Percentiles rank a stretch among this genome's conserved stretches.
phyloP scores from a whole-genome alignment of 192 early-diverging fungal species.

The Phycomyces nitens region DNA sequence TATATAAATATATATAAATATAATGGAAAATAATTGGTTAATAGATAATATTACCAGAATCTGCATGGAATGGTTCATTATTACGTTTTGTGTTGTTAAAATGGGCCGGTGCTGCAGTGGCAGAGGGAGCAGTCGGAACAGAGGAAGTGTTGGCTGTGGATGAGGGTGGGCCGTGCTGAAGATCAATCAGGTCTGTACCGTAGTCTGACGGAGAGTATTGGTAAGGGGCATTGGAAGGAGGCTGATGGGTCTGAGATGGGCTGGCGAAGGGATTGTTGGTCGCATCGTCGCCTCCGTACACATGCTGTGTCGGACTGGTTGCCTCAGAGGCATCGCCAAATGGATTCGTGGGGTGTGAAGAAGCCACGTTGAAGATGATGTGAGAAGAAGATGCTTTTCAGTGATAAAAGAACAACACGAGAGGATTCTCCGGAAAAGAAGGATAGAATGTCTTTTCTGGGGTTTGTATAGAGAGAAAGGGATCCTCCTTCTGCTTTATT shows the following conservation, averaged over 20 bases:
- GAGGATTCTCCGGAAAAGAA: background rate
- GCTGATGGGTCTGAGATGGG: background rate
- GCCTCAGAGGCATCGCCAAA: slow-evolving; percentile 3
- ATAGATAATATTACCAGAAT: background rate
- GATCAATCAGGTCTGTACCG: slow-evolving; percentile 14
- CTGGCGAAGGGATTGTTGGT: background rate
- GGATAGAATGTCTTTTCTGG: background rate
- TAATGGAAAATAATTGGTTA: background rate
- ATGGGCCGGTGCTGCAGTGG: background rate
- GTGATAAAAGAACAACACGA: slow-evolving; percentile 9
- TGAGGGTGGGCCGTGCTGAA: slow-evolving; percentile 7
- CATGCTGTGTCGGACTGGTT: background rate
- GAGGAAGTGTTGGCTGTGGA: background rate
- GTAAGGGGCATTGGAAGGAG: background rate
- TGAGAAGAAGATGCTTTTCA: slow-evolving; percentile 28
- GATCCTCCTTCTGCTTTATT: too few species aligned
- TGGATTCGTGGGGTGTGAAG: background rate
- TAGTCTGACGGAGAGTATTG: background rate
- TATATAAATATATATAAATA: background rate
- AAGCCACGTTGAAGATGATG: slow-evolving; percentile 15
- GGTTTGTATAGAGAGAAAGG: background rate
- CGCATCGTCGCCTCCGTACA: background rate
- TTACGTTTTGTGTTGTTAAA: background rate
- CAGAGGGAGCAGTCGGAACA: background rate
- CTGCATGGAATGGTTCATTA: background rate